These are phyloP conservation scores for Recurvomyces mirabilis DNA, from an alignment of 495 filamentous ascomycete genomes.

Conservation along the genomic window DNA sequence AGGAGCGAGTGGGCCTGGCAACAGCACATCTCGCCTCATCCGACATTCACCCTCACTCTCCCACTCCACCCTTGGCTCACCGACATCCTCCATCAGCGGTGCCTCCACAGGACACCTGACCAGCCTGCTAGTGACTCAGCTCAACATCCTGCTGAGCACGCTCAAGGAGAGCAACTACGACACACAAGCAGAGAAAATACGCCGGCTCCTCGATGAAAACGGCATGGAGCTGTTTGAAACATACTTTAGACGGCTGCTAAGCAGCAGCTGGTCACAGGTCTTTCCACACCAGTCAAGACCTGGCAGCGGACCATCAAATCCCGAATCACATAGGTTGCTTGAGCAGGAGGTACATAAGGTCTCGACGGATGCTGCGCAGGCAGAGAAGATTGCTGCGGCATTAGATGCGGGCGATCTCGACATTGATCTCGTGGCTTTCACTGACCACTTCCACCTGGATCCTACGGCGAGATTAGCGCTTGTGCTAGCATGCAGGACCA, in stretches of 20 bases:
- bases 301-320: conserved; percentile 52
- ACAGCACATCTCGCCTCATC: conserved; percentile 48
- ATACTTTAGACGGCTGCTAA: conserved; percentile 81
- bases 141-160: conserved; percentile 84
- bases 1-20: conserved; percentile 41
- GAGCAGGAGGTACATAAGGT: conserved; percentile 79
- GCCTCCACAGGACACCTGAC: conserved; percentile 36
- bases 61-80: conserved; percentile 50
- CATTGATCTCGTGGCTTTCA: conserved; percentile 83
- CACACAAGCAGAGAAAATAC: conserved; percentile 76
- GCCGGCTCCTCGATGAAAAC: conserved; percentile 86
- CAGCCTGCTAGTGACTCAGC: conserved; percentile 88
- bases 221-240: conserved; percentile 92
- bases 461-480: conserved; percentile 77
- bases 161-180: conserved; percentile 95
- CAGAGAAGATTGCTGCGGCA: conserved; percentile 81
- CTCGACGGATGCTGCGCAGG: conserved; percentile 63
- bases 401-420: conserved; percentile 78
- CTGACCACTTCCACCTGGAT: conserved; percentile 88
- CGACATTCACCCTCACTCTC: conserved; percentile 55
- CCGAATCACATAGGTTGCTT: conserved; percentile 70
- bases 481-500: conserved; percentile 75
- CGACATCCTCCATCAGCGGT: conserved; percentile 41
- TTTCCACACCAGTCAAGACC: conserved; percentile 54
- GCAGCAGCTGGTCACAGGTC: conserved; percentile 72